Base-by-base conservation (phyloP, 345 rosid species). In the Brassica incana region DNA sequence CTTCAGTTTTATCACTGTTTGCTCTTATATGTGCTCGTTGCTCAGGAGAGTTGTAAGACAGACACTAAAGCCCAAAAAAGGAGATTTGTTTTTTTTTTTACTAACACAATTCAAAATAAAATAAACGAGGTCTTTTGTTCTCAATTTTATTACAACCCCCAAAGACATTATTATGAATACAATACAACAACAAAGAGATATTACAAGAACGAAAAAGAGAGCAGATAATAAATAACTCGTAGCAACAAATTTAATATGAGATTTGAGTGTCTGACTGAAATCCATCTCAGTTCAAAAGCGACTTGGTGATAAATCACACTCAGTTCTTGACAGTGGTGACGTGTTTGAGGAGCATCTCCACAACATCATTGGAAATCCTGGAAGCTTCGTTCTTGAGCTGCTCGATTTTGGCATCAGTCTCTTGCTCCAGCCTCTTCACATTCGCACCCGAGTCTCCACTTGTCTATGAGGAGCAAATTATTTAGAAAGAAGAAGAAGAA, bases 381-480 rank as follows among this genome's bases (percentile, higher is more conserved):
- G 87, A 52, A 11, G 87, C 89, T 68, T 90, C 87, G 0, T 56
- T 73, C 78, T 87, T 86, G 77, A 90, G 84, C 83, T 88, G 87
- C 6, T 80, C 62, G 61, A 92, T 94, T 84, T 91, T 94, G 63
- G 65, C 72, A 3, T 86, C 91, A 10, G 98, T 94, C 87, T 94
- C 98, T 70, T 77, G 72, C 73, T 94, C 98, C 35, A 94, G 89
- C 78, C 98, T 84, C 89, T 94, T 92, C 84, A 94, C 97, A 71
- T 94, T 94, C 18, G 97, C 97, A 74, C 98, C 97, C 1, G 97
- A 94, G 77, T 92, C 94, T 73, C 97, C 97, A 15, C 95, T 90
- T 45, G 90, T 92, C 95, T 38, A 38, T 38, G 45, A 38, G 11
- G 45, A 38, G 11, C 3, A 38, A 9, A 38, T 45, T 10, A 50